Base-by-base conservation (phyloP, 441 rosid species). In the Metrosideros polymorpha region DNA sequence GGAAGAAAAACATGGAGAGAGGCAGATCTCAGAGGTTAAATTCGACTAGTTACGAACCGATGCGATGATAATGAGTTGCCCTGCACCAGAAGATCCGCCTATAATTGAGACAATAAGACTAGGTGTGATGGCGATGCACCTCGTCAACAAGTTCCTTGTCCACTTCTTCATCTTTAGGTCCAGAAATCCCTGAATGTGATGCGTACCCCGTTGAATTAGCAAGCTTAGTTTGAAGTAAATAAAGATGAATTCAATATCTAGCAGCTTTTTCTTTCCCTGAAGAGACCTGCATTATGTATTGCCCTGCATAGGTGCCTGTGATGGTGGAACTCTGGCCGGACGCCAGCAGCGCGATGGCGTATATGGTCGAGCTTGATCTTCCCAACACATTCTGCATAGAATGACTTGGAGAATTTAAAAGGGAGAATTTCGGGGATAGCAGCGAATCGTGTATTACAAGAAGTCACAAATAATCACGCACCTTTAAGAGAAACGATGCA, bases 321-420 rank as follows among this genome's bases (percentile, higher is more conserved):
- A 98, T 95, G n/a, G 99, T 93, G 35, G 99, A 98, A 89, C 99
- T 98, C 86, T 96, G 99, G 42, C 99, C 99, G 0, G 98, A 98
- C 57, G 98, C 99, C 82, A 96, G 94, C 87, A 96, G 90, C 1
- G 99, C 98, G 77, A 98, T 87, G 49, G 97, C 98, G 84, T 95
- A 98, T 84, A 98, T 90, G 87, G 92, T 95, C 55, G 97, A 95
- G 89, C 99, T 98, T 94, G 98, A 98, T 79, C 89, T 90, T 19
- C 99, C 99, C 71, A 98, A 85, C 54, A 95, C 98, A 92, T 98
- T 98, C 98, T 96, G 92, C 77, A 89, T 88, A 88, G 30, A 87
- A 52, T 66, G 77, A 84, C 13, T 8, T 55, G 19, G 43, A 25
- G 14, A 45, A 24, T 51, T 27, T 7, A 51, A 52, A 71, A 85